Evolutionary conservation across 2,329 filamentous ascomycete species (phyloP).

Genomic region (Aspergillus sojae): DNA sequence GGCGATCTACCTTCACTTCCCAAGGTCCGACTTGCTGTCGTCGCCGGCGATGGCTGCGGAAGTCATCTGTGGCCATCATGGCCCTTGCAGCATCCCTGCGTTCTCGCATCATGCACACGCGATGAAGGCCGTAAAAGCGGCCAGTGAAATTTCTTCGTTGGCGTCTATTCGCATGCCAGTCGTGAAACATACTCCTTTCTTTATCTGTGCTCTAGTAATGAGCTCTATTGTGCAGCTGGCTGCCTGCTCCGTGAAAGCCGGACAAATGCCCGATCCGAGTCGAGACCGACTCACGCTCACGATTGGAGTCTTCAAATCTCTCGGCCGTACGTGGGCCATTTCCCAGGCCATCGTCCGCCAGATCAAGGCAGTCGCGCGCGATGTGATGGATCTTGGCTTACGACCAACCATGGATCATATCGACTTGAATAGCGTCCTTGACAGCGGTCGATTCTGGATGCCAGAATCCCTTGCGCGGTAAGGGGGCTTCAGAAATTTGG

Average conservation of each 20-base stretch:
- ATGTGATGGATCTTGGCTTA: constrained; percentile 58
- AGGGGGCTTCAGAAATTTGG: constrained; percentile 31
- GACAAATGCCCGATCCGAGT: constrained; percentile 59
- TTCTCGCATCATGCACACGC: constrained; percentile 62
- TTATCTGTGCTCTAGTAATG: constrained; percentile 77
- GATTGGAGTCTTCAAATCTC: constrained; percentile 71
- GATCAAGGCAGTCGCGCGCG: constrained; percentile 76
- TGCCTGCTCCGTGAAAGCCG: constrained; percentile 67
- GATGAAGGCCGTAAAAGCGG: constrained; percentile 76
- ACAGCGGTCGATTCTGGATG: constrained; percentile 39
- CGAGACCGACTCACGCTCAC: constrained; percentile 76
- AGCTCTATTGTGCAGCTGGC: constrained; percentile 81
- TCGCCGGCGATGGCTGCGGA: constrained; percentile 53
- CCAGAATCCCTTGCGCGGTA: constrained; percentile 34
- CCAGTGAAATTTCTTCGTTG: constrained; percentile 76
- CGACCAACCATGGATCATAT: constrained; percentile 39
- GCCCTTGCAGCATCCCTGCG: constrained; percentile 41
- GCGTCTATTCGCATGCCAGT: constrained; percentile 62
- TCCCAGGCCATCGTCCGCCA: constrained; percentile 71
- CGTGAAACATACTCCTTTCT: constrained; percentile 77
- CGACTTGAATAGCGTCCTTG: constrained; percentile 38
- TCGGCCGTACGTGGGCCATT: constrained; percentile 72
- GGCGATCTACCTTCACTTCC: constrained; percentile 76
- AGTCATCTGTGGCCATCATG: constrained; percentile 48
- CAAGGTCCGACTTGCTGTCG: constrained; percentile 71